Percentiles rank a stretch among this genome's conserved stretches.
These are phyloP conservation scores for Suillus paluster DNA, from an alignment of 768 basidiomycete species.

Conservation along the genomic window DNA sequence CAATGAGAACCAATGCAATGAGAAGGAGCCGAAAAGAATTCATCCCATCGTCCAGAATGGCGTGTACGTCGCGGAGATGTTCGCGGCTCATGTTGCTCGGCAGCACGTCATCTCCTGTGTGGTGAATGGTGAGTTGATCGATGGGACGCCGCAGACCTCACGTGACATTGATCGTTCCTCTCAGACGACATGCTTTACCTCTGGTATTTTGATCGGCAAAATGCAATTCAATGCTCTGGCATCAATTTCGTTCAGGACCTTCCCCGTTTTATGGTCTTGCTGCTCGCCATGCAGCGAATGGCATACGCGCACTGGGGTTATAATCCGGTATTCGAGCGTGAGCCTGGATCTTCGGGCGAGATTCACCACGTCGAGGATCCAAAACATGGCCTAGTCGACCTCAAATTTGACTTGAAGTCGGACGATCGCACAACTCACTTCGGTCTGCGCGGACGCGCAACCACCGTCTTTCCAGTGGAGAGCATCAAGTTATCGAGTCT, in stretches of 20 bases:
- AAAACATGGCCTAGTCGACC: background rate
- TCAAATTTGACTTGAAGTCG: background rate
- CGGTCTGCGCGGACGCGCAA: slow-evolving; percentile 11
- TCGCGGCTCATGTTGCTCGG: background rate
- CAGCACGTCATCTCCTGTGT: background rate
- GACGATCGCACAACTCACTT: slow-evolving; percentile 7
- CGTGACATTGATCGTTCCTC: background rate
- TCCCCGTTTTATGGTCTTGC: slow-evolving; percentile 15
- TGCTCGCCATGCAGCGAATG: slow-evolving; percentile 17
- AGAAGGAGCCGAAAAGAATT: background rate
- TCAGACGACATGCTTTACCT: slow-evolving; percentile 10
- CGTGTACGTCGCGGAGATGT: slow-evolving; percentile 3
- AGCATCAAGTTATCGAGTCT: background rate
- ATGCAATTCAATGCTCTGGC: slow-evolving; percentile 11
- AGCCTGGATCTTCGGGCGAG: background rate
- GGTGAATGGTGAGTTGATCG: background rate
- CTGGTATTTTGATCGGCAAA: slow-evolving; percentile 9
- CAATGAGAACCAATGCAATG: background rate
- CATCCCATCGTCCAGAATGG: slow-evolving; percentile 6
- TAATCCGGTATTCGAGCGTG: background rate
- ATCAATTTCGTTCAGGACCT: slow-evolving; percentile 20
- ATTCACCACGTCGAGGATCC: background rate
- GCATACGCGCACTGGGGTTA: slow-evolving; percentile 16
- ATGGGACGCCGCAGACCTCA: background rate
- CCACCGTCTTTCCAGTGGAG: slow-evolving; percentile 11